phyloP scores from a whole-genome alignment of 495 filamentous ascomycete genomes.

The Annulohypoxylon stygium region DNA sequence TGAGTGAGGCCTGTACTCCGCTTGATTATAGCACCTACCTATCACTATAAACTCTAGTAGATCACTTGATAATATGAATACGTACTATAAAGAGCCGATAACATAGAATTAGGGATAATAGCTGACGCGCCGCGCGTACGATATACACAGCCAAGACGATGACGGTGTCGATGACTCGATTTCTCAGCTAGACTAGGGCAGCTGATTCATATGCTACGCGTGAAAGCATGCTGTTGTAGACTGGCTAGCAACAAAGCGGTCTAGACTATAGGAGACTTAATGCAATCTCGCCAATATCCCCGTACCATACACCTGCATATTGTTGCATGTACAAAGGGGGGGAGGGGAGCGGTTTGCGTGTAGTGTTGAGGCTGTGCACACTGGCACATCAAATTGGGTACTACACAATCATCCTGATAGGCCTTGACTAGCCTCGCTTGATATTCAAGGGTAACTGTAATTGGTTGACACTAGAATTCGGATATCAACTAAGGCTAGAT shows the following conservation, averaged over 20 bases:
- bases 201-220: slow-evolving; percentile 20
- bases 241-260: slow-evolving; percentile 18
- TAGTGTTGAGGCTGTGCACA: slow-evolving; percentile 46
- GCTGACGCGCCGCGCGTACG: slow-evolving; percentile 40
- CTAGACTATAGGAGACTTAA: slow-evolving; percentile 6
- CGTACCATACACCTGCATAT: slow-evolving; percentile 17
- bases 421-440: slow-evolving; percentile 5
- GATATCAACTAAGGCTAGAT: slow-evolving; percentile 8
- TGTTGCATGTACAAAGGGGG: slow-evolving; percentile 29
- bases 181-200: slow-evolving; percentile 19
- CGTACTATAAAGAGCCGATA: slow-evolving; percentile 25
- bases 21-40: neutral
- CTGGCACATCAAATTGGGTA: slow-evolving; percentile 34
- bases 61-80: slow-evolving; percentile 34
- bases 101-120: slow-evolving; percentile 1
- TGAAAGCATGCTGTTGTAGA: neutral
- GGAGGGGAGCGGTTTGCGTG: slow-evolving; percentile 32
- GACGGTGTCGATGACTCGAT: slow-evolving; percentile 25
- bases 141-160: slow-evolving; percentile 26
- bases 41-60: neutral
- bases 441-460: slow-evolving; percentile 4
- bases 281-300: slow-evolving; percentile 25
- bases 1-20: neutral
- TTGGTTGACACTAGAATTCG: slow-evolving; percentile 7
- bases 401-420: slow-evolving; percentile 19